Conservation (phyloP, 352 stramenopile genomes). For the Pythium folliculosum region DNA sequence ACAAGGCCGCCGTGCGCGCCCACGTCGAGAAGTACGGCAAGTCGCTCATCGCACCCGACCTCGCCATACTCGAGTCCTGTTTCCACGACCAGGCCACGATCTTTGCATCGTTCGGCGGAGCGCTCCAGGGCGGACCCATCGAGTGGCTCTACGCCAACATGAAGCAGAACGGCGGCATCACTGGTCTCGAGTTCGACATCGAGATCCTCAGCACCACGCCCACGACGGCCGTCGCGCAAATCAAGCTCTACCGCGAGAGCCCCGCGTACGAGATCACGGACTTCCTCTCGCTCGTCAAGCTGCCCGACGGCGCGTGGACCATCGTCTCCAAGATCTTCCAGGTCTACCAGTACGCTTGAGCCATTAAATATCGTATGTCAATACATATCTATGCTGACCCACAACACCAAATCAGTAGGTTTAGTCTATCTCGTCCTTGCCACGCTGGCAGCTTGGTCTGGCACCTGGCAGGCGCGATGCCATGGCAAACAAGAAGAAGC, state of each 20-base stretch:
- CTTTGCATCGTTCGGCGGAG: constrained; percentile 13
- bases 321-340: constrained; percentile 28
- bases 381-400: constrained; percentile 2
- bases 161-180: constrained; percentile 17
- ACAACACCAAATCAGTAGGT: neutral
- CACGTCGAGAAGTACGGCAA: constrained; percentile 18
- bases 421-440: neutral
- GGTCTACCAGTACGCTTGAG: constrained; percentile 17
- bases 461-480: neutral
- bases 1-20: neutral
- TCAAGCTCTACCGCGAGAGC: constrained; percentile 16
- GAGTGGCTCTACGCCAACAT: constrained; percentile 22
- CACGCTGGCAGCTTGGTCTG: constrained; percentile 5
- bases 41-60: constrained; percentile 17
- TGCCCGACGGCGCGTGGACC: constrained; percentile 11
- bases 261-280: constrained; percentile 23
- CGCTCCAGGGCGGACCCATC: constrained; percentile 19
- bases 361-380: constrained; percentile 1
- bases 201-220: constrained; percentile 12
- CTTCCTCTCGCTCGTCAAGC: constrained; percentile 24
- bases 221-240: constrained; percentile 17
- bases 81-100: constrained; percentile 23
- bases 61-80: constrained; percentile 11
- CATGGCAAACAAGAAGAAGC: neutral
- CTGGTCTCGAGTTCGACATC: constrained; percentile 16